phyloP scores from a whole-genome alignment of 1,284 basidiomycete genomes.

The Volvariella surrecta region DNA sequence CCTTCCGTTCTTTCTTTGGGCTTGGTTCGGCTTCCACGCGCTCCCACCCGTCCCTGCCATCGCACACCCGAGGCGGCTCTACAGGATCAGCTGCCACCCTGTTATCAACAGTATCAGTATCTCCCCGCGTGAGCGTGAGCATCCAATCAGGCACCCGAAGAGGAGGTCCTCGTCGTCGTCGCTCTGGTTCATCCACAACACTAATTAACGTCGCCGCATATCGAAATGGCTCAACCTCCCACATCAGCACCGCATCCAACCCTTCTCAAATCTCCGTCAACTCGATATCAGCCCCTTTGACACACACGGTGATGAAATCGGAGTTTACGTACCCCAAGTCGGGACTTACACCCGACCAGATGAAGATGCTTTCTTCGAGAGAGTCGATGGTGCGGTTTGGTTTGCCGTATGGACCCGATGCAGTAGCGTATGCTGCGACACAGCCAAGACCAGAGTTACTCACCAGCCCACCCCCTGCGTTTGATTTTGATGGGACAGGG shows the following conservation, averaged over 20 bases:
- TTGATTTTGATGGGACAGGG: conserved; percentile 24
- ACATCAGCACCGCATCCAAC: conserved; percentile 24
- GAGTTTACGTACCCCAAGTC: conserved; percentile 42
- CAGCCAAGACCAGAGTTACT: conserved; percentile 24
- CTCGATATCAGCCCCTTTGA: conserved; percentile 43
- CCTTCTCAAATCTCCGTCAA: conserved; percentile 40
- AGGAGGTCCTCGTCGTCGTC: conserved; percentile 15
- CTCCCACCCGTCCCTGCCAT: neutral
- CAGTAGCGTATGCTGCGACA: conserved; percentile 37
- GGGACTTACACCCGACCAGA: conserved; percentile 43
- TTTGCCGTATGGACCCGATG: conserved; percentile 43
- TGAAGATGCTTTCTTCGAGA: conserved; percentile 39
- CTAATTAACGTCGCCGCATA: conserved; percentile 23
- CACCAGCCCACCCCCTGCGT: conserved; percentile 28
- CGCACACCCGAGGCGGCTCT: neutral
- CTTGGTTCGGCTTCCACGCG: neutral
- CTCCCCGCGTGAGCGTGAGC: too few species aligned
- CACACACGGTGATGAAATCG: conserved; percentile 40
- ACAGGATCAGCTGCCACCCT: too few species aligned
- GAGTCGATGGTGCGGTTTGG: conserved; percentile 41
- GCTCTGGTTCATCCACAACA: conserved; percentile 19
- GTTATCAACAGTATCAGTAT: too few species aligned
- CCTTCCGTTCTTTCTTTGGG: neutral
- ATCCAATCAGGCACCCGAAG: too few species aligned
- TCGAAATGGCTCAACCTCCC: conserved; percentile 32